Evolutionary conservation across 306 rosid genomes (phyloP), one percentile per base, ranked within the genome.

Genomic region (Trifolium dubium): DNA sequence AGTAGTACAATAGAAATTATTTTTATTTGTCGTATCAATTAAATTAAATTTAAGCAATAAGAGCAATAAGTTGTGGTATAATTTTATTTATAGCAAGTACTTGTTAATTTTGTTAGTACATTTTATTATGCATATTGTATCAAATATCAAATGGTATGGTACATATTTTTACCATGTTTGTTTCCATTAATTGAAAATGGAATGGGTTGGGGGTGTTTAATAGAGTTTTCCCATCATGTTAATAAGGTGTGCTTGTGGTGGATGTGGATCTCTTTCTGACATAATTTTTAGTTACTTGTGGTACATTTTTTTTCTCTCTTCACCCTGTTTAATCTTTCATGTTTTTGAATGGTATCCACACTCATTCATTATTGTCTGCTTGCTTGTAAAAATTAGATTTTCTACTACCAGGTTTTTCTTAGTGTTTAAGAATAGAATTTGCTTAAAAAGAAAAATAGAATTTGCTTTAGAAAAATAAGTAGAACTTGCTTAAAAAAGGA

Each of bases 1-100:
- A 69, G 85, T 44, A 69, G 68, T 58, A 63, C 68, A 74, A 72
- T 75, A 86, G 85, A 85, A 76, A 75, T 63, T 83, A 78, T 84
- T 81, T 73, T 75, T 81, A 78, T 77, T 80, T 62, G 51, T 84
- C 50, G 53, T 83, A 75, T 80, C 61, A 49, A 74, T 78, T 74
- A 46, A 72, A 68, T 75, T 53, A 79, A 78, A 82, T 79, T 64
- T 82, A 80, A 83, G 79, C 60, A 71, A 41, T 83, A 73, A 61
- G 73, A 78, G 74, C 72, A 71, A 72, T 80, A 74, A 76, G 80
- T 66, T 37, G 79, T 79, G 73, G 72, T 67, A 69, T 74, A 75
- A 79, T 79, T 59, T 76, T 58, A 68, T 44, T 77, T 74, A 29
- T 73, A 39, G n/a, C n/a, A n/a, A n/a, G 44, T 65, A 46, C 59